A percentile compares a stretch with the other conserved stretches of the same genome.
Evolutionary conservation across 345 rosid genomes (phyloP).

Genomic region (Arabidopsis arenosa): DNA sequence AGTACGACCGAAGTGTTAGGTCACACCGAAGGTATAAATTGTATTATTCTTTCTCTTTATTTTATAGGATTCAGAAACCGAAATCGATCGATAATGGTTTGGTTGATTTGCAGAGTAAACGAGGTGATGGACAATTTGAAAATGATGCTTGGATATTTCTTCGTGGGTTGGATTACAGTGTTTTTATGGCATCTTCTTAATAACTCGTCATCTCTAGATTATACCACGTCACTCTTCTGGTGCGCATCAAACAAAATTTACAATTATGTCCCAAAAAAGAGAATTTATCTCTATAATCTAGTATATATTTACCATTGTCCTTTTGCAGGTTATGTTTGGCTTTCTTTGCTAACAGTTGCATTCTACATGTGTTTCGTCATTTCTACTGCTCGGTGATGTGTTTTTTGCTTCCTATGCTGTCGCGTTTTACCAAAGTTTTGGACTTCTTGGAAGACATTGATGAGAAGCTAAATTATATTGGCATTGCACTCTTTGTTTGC

Average conservation of each 20-base stretch:
- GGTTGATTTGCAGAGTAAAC: too few species aligned
- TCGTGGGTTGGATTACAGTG: too few species aligned
- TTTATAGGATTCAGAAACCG: too few species aligned
- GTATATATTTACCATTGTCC: background rate
- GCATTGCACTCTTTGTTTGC: too few species aligned
- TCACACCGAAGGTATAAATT: background rate
- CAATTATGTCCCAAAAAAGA: background rate
- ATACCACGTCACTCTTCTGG: background rate
- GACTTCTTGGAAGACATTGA: too few species aligned
- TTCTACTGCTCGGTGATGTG: background rate
- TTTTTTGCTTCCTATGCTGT: background rate
- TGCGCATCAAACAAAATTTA: background rate
- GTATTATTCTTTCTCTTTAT: too few species aligned
- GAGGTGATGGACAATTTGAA: too few species aligned
- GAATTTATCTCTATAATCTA: background rate
- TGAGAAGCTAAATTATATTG: too few species aligned
- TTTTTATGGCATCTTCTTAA: too few species aligned
- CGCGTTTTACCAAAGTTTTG: background rate
- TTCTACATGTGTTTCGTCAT: background rate
- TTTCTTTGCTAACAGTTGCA: background rate
- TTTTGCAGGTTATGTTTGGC: constrained; percentile 17
- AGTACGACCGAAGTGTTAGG: background rate
- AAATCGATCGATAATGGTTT: too few species aligned
- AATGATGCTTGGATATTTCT: too few species aligned
- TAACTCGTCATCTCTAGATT: background rate